Base-by-base conservation (phyloP, 139 green algal species). In the Yamagishiella unicocca region DNA sequence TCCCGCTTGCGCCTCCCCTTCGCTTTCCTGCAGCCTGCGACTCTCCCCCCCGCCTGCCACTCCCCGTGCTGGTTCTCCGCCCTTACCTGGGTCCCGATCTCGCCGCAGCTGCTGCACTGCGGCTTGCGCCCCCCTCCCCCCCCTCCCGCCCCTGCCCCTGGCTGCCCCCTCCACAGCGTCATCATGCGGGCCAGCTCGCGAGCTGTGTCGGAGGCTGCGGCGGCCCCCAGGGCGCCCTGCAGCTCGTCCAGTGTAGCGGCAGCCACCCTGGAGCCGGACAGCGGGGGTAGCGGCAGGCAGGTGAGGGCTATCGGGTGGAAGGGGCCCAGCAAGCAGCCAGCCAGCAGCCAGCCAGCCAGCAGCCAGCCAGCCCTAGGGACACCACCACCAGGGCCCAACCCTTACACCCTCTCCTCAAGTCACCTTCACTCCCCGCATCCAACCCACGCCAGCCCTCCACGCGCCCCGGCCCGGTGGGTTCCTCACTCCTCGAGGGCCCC, bases 21-120 rank as follows among this genome's bases (percentile, higher is more conserved):
- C 64, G 64, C 31, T 22, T 43, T 9, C 64, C 31, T n/a, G 22
- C 17, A 17, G 6, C 58, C 22, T 9, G 58, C 58, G 17, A 17
- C 58, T 33, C 12, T 54, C 6, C 25, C 25, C 35, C 42, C 45
- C 25, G 17, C 12, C 25, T 58, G 17, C 17, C 50, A 58, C 43
- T 19, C 22, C 22, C 46, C n/a, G n/a, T 78, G 27, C 53, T 24
- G 7, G 29, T 37, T 35, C 54, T 31, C 24, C 5, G 22, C 21
- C 3, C 43, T 27, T 35, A 58, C 77, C 68, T 89, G 67, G 8
- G 43, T 61, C 0, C 79, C 79, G 40, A 24, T 82, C 46, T 89
- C 68, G 25, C 71, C 70, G 61, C 83, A 89, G 29, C 25, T 50
- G 5, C 25, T n/a, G 74, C 74, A 82, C 45, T n/a, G n/a, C 12